phyloP scores from a whole-genome alignment of 768 basidiomycete genomes.

The Lactifluus pinguis region DNA sequence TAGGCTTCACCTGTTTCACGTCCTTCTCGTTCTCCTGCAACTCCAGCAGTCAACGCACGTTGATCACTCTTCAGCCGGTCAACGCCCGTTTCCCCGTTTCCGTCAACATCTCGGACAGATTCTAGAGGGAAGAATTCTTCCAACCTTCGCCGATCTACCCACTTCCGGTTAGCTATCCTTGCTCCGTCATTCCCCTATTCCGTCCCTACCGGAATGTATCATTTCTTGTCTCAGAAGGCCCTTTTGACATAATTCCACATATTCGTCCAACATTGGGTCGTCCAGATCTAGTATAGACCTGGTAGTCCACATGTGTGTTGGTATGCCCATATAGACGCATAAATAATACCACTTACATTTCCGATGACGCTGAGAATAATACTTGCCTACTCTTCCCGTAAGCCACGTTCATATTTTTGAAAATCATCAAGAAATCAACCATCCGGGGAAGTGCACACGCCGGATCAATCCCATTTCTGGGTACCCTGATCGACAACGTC shows the following conservation, averaged over 20 bases:
- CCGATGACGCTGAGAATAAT: conserved; percentile 16
- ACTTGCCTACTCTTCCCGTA: not conserved
- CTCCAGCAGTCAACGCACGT: conserved; percentile 8
- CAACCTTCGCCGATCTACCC: conserved; percentile 29
- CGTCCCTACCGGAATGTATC: conserved; percentile 4
- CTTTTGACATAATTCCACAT: conserved; percentile 10
- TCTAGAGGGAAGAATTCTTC: conserved; percentile 16
- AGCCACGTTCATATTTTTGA: conserved; percentile 8
- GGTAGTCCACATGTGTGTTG: not conserved
- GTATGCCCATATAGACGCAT: not conserved
- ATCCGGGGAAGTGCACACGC: conserved; percentile 16
- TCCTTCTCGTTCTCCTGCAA: conserved; percentile 1
- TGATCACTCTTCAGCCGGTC: not conserved
- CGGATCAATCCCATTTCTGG: conserved; percentile 10
- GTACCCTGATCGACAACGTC: conserved; percentile 34
- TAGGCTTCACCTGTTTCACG: conserved; percentile 51
- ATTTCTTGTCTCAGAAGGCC: conserved; percentile 1
- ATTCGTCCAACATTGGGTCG: conserved; percentile 11
- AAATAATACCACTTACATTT: conserved; percentile 5
- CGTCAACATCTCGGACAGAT: not conserved
- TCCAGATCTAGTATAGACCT: conserved; percentile 13
- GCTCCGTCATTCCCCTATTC: not conserved
- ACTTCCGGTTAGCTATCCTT: not conserved
- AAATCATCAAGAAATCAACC: conserved; percentile 11
- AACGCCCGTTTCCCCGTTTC: not conserved